These are phyloP conservation scores for Melastoma malabathricum DNA, from an alignment of 345 rosid genomes.

Conservation along the genomic window DNA sequence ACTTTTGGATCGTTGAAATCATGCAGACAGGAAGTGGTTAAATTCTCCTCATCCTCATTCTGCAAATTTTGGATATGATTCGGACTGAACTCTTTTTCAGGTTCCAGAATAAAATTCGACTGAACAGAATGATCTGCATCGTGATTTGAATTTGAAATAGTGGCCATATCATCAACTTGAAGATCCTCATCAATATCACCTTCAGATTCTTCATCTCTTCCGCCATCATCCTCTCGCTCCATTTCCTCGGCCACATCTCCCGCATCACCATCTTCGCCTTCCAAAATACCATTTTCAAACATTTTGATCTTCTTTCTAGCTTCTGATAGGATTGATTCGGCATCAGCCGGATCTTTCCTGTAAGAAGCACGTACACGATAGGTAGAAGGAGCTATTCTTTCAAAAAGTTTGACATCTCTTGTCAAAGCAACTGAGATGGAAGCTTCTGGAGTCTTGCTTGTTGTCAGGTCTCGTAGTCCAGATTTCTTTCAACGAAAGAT, in stretches of 20 bases:
- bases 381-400: conserved; percentile 99
- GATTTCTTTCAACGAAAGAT: conserved; percentile 48
- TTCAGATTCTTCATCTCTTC: conserved; percentile 25
- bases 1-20: conserved; percentile 22
- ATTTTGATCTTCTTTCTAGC: conserved; percentile 89
- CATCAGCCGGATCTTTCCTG: conserved; percentile 92
- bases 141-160: conserved; percentile 35
- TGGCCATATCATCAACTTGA: conserved; percentile 72
- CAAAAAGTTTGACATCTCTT: conserved; percentile 96
- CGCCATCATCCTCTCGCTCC: conserved; percentile 62
- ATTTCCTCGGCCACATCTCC: conserved; percentile 85
- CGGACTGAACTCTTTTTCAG: conserved; percentile 24
- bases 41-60: conserved; percentile 27
- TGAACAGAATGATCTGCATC: conserved; percentile 25
- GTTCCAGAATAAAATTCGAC: conserved; percentile 28
- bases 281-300: conserved; percentile 85
- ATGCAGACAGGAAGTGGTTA: conserved; percentile 26
- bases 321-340: conserved; percentile 67
- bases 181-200: conserved; percentile 49
- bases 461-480: conserved; percentile 89
- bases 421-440: conserved; percentile 98
- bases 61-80: conserved; percentile 18
- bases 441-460: conserved; percentile 99
- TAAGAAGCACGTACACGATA: conserved; percentile 86
- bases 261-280: conserved; percentile 72